phyloP scores from a whole-genome alignment of 164 flowering plant species.

The Vitis cinerea region DNA sequence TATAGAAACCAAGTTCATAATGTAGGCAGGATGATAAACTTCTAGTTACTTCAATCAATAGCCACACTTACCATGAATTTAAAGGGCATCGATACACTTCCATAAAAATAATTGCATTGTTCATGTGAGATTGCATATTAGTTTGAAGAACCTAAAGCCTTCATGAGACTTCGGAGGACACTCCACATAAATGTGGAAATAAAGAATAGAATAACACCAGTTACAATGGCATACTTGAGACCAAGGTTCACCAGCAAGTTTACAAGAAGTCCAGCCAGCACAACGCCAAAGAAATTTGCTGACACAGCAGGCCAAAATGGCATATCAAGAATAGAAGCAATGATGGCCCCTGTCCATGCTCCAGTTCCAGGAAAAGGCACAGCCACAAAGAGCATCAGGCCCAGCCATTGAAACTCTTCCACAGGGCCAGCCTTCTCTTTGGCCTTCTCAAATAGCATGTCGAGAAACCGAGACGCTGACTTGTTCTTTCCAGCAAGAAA shows the following conservation, averaged over 20 bases:
- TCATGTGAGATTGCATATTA: constrained; percentile 18
- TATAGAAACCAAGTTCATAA: not conserved
- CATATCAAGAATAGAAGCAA: constrained; percentile 89
- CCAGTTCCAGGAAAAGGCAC: constrained; percentile 99
- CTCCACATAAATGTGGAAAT: constrained; percentile 93
- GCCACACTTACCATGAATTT: not conserved
- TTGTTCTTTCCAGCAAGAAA: constrained; percentile 61
- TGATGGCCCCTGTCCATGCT: constrained; percentile 95
- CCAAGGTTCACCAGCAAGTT: constrained; percentile 94
- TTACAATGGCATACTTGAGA: constrained; percentile 73
- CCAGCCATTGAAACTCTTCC: constrained; percentile 96
- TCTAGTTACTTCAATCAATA: too few relatives aligned
- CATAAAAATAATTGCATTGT: constrained; percentile 1
- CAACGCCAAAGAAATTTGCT: constrained; percentile 77
- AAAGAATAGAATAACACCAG: constrained; percentile 70
- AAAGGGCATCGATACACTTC: not conserved
- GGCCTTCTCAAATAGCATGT: constrained; percentile 60
- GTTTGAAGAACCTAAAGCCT: constrained; percentile 40
- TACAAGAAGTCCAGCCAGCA: constrained; percentile 81
- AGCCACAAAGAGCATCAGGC: constrained; percentile 96
- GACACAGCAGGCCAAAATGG: constrained; percentile 85
- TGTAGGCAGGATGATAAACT: too few relatives aligned
- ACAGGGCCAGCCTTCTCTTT: constrained; percentile 87
- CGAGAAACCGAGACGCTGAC: constrained; percentile 58
- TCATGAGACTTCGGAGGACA: constrained; percentile 56